phyloP scores from a whole-genome alignment of 352 stramenopile species.

The Pythium vanterpoolii region DNA sequence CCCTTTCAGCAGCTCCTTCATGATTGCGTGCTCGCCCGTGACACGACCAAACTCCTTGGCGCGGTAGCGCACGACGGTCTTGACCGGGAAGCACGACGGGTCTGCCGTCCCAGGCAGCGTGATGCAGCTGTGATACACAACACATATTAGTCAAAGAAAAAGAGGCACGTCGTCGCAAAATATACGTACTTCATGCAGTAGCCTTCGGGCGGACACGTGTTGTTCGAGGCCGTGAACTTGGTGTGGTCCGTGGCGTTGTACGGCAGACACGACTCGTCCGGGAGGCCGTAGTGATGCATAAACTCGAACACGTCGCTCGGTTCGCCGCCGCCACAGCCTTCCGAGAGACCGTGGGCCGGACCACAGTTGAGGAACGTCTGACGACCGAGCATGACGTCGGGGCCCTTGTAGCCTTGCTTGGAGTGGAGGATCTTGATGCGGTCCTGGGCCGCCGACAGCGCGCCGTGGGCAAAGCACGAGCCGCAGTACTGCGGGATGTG shows the following conservation, averaged over 20 bases:
- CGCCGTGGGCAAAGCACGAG: slow-evolving; percentile 77
- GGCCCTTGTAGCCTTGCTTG: slow-evolving; percentile 44
- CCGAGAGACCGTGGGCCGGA: slow-evolving; percentile 61
- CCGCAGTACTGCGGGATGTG: slow-evolving; percentile 87
- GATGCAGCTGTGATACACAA: slow-evolving; percentile 44
- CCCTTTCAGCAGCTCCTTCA: slow-evolving; percentile 77
- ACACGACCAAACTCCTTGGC: slow-evolving; percentile 69
- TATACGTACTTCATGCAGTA: slow-evolving; percentile 83
- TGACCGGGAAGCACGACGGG: slow-evolving; percentile 68
- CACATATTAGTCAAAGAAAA: background rate
- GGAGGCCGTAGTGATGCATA: slow-evolving; percentile 66
- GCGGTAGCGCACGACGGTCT: slow-evolving; percentile 75
- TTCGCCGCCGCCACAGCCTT: slow-evolving; percentile 67
- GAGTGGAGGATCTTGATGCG: slow-evolving; percentile 83
- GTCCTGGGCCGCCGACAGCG: slow-evolving; percentile 70
- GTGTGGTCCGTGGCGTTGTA: slow-evolving; percentile 82
- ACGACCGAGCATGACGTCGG: slow-evolving; percentile 74
- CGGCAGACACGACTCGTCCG: slow-evolving; percentile 74
- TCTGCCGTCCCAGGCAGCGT: slow-evolving; percentile 42
- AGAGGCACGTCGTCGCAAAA: no score
- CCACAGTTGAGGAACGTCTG: slow-evolving; percentile 84
- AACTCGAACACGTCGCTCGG: slow-evolving; percentile 80
- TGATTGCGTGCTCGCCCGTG: slow-evolving; percentile 71
- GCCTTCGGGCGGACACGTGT: slow-evolving; percentile 63
- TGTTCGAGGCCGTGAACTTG: slow-evolving; percentile 66